phyloP scores from a whole-genome alignment of 2,329 filamentous ascomycete species.

The Penicillium fuscoglaucum region DNA sequence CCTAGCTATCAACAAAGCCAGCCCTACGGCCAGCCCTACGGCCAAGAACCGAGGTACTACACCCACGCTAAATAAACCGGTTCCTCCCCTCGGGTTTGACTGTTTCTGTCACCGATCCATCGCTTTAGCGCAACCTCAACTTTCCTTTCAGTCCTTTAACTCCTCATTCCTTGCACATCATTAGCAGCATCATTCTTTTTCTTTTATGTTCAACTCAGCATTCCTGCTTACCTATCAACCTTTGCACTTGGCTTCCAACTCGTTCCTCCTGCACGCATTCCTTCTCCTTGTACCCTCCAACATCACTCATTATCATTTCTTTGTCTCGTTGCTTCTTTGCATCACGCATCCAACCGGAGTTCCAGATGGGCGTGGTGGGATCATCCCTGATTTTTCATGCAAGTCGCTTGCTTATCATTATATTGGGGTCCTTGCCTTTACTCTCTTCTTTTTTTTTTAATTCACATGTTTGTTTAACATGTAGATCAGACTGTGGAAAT shows the following conservation, averaged over 20 bases:
- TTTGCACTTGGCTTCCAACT: slow-evolving; percentile 6
- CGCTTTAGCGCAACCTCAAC: neutral
- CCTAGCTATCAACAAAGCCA: slow-evolving; percentile 32
- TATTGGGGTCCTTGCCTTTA: slow-evolving; percentile 10
- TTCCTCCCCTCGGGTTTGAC: neutral
- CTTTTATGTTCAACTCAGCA: slow-evolving; percentile 7
- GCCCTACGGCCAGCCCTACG: slow-evolving; percentile 27
- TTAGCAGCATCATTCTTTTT: slow-evolving; percentile 1
- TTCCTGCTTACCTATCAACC: slow-evolving; percentile 1
- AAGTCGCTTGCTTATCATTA: slow-evolving; percentile 7
- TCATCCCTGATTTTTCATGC: slow-evolving; percentile 13
- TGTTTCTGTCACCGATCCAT: neutral
- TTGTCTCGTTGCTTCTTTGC: slow-evolving; percentile 14
- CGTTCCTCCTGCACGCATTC: slow-evolving; percentile 1
- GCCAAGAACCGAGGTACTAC: slow-evolving; percentile 30
- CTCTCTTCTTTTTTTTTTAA: neutral
- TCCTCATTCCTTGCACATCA: slow-evolving; percentile 5
- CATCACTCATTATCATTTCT: slow-evolving; percentile 3
- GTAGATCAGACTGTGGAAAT: slow-evolving; percentile 2
- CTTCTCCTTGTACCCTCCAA: slow-evolving; percentile 1
- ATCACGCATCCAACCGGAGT: slow-evolving; percentile 33
- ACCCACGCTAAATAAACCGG: slow-evolving; percentile 19
- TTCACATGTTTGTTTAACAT: neutral
- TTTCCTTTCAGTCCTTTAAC: neutral
- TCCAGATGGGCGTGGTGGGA: slow-evolving; percentile 25